Conservation (phyloP, 2,329 filamentous ascomycete species). For the Cadophora sp. region DNA sequence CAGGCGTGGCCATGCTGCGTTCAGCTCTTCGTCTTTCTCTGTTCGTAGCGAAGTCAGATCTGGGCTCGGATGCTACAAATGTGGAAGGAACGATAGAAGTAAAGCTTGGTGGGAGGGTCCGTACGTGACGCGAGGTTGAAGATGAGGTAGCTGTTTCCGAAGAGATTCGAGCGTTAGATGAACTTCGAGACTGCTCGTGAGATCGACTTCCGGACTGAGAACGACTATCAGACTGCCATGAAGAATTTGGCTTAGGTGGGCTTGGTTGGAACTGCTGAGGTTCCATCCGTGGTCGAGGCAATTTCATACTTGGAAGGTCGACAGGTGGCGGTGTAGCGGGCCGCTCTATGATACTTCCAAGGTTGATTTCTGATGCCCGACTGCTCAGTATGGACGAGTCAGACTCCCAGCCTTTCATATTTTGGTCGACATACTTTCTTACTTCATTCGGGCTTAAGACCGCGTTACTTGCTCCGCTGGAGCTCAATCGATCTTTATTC, state of each 20-base stretch:
- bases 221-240: background rate
- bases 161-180: background rate
- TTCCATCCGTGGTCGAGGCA: background rate
- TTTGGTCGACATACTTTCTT: background rate
- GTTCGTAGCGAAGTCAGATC: slow-evolving; percentile 11
- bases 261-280: background rate
- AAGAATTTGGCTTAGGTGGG: background rate
- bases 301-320: background rate
- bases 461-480: background rate
- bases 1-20: background rate
- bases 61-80: background rate
- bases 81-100: background rate
- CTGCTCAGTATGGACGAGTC: slow-evolving; percentile 13
- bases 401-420: background rate
- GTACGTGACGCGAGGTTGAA: background rate
- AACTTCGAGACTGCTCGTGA: background rate
- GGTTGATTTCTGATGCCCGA: slow-evolving; percentile 18
- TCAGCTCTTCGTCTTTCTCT: slow-evolving; percentile 16
- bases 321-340: background rate
- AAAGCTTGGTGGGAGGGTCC: background rate
- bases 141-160: background rate
- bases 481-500: background rate
- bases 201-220: background rate
- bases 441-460: background rate
- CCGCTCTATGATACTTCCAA: slow-evolving; percentile 17